A percentile compares a stretch with the other conserved stretches of the same genome.
Evolutionary conservation across 2,329 filamentous ascomycete species (phyloP).

Genomic region (Colletotrichum trifolii): DNA sequence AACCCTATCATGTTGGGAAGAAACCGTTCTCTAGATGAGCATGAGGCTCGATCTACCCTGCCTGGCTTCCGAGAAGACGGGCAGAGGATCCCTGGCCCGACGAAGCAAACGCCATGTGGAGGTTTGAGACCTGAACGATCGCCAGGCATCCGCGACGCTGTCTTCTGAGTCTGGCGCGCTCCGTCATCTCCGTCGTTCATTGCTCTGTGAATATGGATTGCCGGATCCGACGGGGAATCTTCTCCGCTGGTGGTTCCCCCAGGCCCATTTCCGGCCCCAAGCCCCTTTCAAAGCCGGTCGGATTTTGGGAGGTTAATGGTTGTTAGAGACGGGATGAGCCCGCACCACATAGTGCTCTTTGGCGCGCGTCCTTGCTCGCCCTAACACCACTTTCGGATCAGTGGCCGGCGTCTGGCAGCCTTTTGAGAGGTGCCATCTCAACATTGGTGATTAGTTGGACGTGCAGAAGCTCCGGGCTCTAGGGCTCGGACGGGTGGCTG

Average conservation of each 20-base stretch:
- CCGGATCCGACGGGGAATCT: slow-evolving; percentile 23
- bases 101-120: slow-evolving; percentile 22
- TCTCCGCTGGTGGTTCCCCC: slow-evolving; percentile 6
- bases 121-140: slow-evolving; percentile 3
- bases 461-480: slow-evolving; percentile 14
- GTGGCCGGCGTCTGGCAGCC: slow-evolving; percentile 28
- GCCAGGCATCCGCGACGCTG: slow-evolving; percentile 16
- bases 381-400: slow-evolving; percentile 9
- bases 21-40: slow-evolving; percentile 9
- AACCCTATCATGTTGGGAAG: slow-evolving; percentile 2
- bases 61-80: slow-evolving; percentile 17
- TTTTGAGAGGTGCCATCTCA: slow-evolving; percentile 31
- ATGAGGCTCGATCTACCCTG: neutral
- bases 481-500: slow-evolving; percentile 27
- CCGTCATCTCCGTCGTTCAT: slow-evolving; percentile 9
- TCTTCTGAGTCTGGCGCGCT: slow-evolving; percentile 2
- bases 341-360: slow-evolving; percentile 6
- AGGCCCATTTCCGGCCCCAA: neutral
- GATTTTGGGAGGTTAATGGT: neutral
- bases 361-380: slow-evolving; percentile 24
- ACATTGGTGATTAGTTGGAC: slow-evolving; percentile 23
- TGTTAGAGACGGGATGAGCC: neutral
- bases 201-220: neutral
- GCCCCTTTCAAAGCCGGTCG: neutral
- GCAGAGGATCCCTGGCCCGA: neutral